These are phyloP conservation scores for Xylariales sp. DNA, from an alignment of 2,329 filamentous ascomycete species.

Conservation along the genomic window DNA sequence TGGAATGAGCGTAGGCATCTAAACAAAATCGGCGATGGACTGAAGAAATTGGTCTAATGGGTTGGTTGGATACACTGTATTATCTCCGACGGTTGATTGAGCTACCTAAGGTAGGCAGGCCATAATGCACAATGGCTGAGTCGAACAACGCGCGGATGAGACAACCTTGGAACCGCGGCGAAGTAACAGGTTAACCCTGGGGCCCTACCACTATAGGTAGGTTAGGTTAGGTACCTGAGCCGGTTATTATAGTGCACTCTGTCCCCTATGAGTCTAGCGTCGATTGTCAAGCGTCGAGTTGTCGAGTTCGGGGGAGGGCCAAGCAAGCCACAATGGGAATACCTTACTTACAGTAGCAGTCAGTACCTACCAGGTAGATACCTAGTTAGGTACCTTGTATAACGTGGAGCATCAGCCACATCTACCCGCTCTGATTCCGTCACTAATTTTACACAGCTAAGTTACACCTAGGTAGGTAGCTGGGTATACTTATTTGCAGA, in stretches of 20 bases:
- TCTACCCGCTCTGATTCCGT: not conserved
- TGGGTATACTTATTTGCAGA: too few relatives aligned
- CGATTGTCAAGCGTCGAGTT: conserved; percentile 1
- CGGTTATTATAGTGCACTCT: conserved; percentile 5
- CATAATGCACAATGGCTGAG: not conserved
- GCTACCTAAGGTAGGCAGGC: not conserved
- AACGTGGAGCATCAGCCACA: conserved; percentile 2
- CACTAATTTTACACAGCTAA: too few relatives aligned
- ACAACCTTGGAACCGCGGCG: conserved; percentile 8
- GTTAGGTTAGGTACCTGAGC: not conserved
- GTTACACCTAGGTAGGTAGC: too few relatives aligned
- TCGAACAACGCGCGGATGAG: conserved; percentile 14
- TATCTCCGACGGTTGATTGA: not conserved
- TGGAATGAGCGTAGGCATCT: conserved; percentile 7
- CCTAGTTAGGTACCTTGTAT: too few relatives aligned
- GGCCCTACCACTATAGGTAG: too few relatives aligned
- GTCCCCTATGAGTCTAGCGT: conserved; percentile 3
- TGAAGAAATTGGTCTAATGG: not conserved
- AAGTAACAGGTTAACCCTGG: conserved; percentile 1
- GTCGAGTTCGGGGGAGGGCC: not conserved
- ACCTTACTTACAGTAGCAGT: too few relatives aligned
- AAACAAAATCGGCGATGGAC: conserved; percentile 5
- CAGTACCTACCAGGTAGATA: not conserved
- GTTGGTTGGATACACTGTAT: not conserved
- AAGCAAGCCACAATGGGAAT: conserved; percentile 10